These are phyloP conservation scores for Pulveroboletus sp. DNA, from an alignment of 768 basidiomycete species.

Conservation along the genomic window DNA sequence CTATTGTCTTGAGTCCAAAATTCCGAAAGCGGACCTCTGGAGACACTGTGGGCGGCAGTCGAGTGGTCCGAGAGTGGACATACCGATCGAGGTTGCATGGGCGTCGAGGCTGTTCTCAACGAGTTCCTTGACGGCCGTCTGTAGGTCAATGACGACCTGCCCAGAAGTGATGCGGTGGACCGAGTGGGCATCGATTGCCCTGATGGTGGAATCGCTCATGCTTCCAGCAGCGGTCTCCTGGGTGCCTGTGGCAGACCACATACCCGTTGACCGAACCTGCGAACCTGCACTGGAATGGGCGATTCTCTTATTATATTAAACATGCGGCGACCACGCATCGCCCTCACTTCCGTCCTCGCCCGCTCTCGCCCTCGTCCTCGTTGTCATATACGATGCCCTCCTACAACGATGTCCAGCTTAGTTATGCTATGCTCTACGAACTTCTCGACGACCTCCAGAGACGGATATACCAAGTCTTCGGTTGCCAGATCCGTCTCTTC, in stretches of 20 bases:
- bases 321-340: background rate
- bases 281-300: background rate
- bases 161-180: conserved; percentile 90
- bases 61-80: conserved; percentile 17
- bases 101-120: conserved; percentile 96
- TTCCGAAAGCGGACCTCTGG: conserved; percentile 89
- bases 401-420: conserved; percentile 36
- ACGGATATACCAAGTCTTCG: conserved; percentile 43
- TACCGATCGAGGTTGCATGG: conserved; percentile 81
- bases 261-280: too few relatives aligned
- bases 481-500: conserved; percentile 52
- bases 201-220: conserved; percentile 28
- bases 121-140: conserved; percentile 92
- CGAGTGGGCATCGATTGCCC: conserved; percentile 68
- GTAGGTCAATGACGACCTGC: conserved; percentile 91
- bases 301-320: background rate
- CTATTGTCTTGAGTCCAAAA: conserved; percentile 74
- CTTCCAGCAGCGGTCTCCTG: background rate
- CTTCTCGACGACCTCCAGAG: conserved; percentile 52
- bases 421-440: conserved; percentile 32
- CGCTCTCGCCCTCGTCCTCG: background rate
- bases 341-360: background rate
- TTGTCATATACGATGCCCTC: conserved; percentile 14
- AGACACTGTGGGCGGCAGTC: background rate
- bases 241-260: background rate